Percentiles rank a stretch among this genome's conserved stretches.
Evolutionary conservation across 768 basidiomycete species (phyloP).

Genomic region (Leccinum arenicola): DNA sequence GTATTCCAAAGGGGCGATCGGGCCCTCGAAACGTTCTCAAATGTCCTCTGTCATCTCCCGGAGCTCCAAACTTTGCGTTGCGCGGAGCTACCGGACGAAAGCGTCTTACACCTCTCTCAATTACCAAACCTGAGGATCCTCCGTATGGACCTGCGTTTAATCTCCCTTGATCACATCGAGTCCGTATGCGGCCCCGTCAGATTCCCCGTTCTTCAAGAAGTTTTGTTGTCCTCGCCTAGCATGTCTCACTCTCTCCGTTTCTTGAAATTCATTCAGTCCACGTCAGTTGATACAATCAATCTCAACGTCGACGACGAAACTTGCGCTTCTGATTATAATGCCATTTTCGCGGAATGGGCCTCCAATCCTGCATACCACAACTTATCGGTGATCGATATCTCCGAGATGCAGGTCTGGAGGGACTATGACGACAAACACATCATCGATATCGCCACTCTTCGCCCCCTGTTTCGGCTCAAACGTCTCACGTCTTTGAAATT

Average conservation of each 20-base stretch:
- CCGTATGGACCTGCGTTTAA: constrained; percentile 26
- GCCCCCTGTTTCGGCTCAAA: constrained; percentile 26
- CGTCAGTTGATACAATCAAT: constrained; percentile 30
- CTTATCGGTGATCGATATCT: constrained; percentile 26
- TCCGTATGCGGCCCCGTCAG: constrained; percentile 6
- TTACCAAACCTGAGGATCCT: constrained; percentile 22
- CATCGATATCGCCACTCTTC: constrained; percentile 23
- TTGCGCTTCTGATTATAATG: constrained; percentile 22
- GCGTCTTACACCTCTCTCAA: constrained; percentile 21
- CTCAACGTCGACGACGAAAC: constrained; percentile 32
- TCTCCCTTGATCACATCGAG: constrained; percentile 23
- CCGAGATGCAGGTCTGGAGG: constrained; percentile 29
- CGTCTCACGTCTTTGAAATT: constrained; percentile 23
- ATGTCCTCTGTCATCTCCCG: constrained; percentile 19
- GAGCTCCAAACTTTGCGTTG: constrained; percentile 26
- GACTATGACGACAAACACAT: constrained; percentile 31
- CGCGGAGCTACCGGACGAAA: constrained; percentile 25
- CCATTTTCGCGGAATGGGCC: constrained; percentile 25
- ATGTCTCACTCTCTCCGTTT: constrained; percentile 24
- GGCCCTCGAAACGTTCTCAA: constrained; percentile 24
- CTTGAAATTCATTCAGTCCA: constrained; percentile 26
- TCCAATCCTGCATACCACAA: constrained; percentile 23
- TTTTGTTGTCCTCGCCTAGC: constrained; percentile 21
- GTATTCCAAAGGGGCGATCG: constrained; percentile 25
- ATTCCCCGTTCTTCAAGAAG: constrained; percentile 25